Evolutionary conservation across 495 filamentous ascomycete species (phyloP).

Genomic region (Penicillium odoratum): DNA sequence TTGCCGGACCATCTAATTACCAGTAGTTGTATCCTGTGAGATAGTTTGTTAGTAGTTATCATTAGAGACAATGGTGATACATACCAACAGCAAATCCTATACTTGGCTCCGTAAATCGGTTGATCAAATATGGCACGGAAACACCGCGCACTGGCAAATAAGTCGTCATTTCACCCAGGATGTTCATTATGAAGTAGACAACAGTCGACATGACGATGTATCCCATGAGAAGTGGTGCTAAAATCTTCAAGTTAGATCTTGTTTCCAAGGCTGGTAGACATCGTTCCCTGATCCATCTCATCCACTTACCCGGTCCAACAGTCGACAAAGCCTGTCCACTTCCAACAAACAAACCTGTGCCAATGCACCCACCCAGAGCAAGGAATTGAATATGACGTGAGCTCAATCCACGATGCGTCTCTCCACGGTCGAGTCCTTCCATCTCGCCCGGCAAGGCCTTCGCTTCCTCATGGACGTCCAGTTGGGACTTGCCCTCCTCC

Average conservation of each 20-base stretch:
- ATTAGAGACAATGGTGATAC: not conserved
- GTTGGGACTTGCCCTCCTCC: conserved; percentile 17
- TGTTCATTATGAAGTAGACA: conserved; percentile 55
- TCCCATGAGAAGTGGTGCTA: conserved; percentile 69
- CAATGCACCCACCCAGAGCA: conserved; percentile 72
- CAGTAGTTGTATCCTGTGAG: conserved; percentile 53
- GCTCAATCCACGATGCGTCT: conserved; percentile 31
- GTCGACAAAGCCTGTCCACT: conserved; percentile 62
- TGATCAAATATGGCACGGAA: conserved; percentile 70
- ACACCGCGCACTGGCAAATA: conserved; percentile 71
- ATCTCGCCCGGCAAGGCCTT: conserved; percentile 23
- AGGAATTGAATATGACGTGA: conserved; percentile 65
- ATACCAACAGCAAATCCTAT: conserved; percentile 70
- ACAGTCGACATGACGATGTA: conserved; percentile 55
- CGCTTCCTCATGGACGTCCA: conserved; percentile 20
- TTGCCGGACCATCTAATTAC: conserved; percentile 8
- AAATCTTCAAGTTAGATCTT: not conserved
- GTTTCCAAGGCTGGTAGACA: not conserved
- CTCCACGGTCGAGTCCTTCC: conserved; percentile 5
- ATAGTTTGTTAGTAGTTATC: not conserved
- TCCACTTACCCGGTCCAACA: conserved; percentile 57
- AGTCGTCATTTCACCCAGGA: conserved; percentile 69
- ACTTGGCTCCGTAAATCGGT: conserved; percentile 65
- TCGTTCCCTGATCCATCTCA: not conserved
- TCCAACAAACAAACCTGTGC: conserved; percentile 74